Conservation (phyloP, 805 yeast genomes). For the Cyberlindnera petersonii region DNA sequence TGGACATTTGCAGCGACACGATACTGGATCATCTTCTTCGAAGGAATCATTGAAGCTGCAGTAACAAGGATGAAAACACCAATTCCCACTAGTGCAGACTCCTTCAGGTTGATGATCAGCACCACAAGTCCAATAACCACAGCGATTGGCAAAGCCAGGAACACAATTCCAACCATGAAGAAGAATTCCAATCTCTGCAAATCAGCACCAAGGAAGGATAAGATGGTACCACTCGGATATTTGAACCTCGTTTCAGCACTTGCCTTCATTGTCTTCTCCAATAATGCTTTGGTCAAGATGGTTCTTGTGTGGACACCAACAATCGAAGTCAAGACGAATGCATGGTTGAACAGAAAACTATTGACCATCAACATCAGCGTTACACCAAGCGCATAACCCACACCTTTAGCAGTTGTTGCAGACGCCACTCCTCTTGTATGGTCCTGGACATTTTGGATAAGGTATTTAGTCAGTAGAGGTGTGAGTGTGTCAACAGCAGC, state of each 20-base stretch:
- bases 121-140: conserved; percentile 55
- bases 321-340: conserved; percentile 53
- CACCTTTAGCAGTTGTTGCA: conserved; percentile 45
- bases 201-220: conserved; percentile 75
- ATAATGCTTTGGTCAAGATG: conserved; percentile 58
- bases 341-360: conserved; percentile 37
- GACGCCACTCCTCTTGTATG: conserved; percentile 32
- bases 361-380: conserved; percentile 35
- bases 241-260: conserved; percentile 49
- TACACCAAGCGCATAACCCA: conserved; percentile 71
- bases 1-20: conserved; percentile 48
- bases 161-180: neutral
- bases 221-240: conserved; percentile 63
- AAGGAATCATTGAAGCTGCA: conserved; percentile 36
- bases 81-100: conserved; percentile 59
- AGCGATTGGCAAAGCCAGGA: conserved; percentile 36
- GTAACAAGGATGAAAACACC: conserved; percentile 43
- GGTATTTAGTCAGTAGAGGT: conserved; percentile 46
- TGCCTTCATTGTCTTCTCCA: conserved; percentile 59
- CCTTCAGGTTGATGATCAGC: conserved; percentile 60
- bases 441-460: conserved; percentile 47
- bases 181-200: conserved; percentile 44
- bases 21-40: conserved; percentile 41
- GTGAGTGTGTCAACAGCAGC: conserved; percentile 36
- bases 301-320: conserved; percentile 67